Evolutionary conservation across 345 rosid species (phyloP), one percentile per base, ranked within the genome.

Genomic region (Luvunga scandens): DNA sequence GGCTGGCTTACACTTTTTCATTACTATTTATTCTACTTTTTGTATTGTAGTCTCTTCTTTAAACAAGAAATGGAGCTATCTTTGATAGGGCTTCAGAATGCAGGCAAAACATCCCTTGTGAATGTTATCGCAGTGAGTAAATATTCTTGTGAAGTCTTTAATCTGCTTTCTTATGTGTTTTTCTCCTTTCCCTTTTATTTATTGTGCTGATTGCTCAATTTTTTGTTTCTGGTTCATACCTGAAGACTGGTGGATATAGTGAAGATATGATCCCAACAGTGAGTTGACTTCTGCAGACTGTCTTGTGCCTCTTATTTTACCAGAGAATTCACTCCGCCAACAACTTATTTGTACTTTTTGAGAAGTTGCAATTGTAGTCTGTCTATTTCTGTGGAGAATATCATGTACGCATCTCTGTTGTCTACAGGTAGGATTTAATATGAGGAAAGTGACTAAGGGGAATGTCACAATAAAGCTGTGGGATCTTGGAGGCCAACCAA

Each of bases 261-360:
- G 95, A 93, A 86, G 98, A 93, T 78, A 93, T 93, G 98, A 93
- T 93, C 74, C 98, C 98, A n/a, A 93, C 96, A 39, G 95, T 91
- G 27, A 59, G 89, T 50, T 8, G 27, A 73, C 38, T 34, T 60
- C 28, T 9, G 13, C 65, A 19, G 65, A 72, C 18, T 3, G 9
- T 68, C n/a, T 24, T 36, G 4, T 48, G 55, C 73, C 80, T 21
- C 36, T 19, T 57, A 9, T 21, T 72, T 22, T 16, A 56, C 21
- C 7, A n/a, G 71, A 45, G 25, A 27, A 50, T 36, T 28, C 25
- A 18, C 39, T 7, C 60, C 53, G 36, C n/a, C 66, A 42, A 60
- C 73, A 55, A 80, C 25, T 62, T 74, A 16, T 72, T 36, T 42
- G 80, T 31, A n/a, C 22, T 60, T 65, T 45, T 33, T 30, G 70